Percentiles rank a stretch among this genome's conserved stretches.
Conservation (phyloP, 1,284 basidiomycete species). For the Ganoderma resinaceum region DNA sequence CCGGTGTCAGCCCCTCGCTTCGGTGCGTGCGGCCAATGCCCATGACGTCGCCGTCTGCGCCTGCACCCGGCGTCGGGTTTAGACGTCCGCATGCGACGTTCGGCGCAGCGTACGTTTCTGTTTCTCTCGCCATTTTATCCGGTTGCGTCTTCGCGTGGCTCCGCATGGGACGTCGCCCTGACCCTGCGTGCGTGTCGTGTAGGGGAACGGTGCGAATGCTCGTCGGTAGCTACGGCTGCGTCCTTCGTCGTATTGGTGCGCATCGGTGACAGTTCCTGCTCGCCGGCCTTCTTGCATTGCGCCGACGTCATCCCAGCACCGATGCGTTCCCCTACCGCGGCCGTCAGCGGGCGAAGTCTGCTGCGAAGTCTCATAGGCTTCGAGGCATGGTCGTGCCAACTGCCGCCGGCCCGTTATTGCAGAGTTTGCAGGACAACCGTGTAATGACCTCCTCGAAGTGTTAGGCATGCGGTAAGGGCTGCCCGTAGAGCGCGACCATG, state of each 20-base stretch:
- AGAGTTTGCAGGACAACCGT: neutral
- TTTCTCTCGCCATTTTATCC: neutral
- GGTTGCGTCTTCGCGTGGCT: neutral
- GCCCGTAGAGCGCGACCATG: neutral
- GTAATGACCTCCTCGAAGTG: neutral
- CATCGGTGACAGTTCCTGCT: neutral
- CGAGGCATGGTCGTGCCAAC: neutral
- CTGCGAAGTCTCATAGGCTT: neutral
- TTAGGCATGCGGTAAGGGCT: neutral
- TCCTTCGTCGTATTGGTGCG: neutral
- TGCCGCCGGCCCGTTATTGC: neutral
- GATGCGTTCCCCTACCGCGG: neutral
- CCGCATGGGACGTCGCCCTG: neutral
- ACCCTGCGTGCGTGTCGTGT: neutral
- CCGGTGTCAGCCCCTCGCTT: slow-evolving; percentile 5
- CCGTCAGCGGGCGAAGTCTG: neutral
- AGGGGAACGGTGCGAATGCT: neutral
- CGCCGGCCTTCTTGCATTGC: neutral
- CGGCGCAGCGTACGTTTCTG: neutral
- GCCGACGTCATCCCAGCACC: neutral
- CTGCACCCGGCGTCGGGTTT: neutral
- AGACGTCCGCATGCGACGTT: neutral
- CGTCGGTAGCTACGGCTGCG: neutral
- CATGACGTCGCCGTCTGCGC: neutral
- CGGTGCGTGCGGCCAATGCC: slow-evolving; percentile 1